Evolutionary conservation across 306 rosid genomes (phyloP).

Genomic region (Medicago arabica): DNA sequence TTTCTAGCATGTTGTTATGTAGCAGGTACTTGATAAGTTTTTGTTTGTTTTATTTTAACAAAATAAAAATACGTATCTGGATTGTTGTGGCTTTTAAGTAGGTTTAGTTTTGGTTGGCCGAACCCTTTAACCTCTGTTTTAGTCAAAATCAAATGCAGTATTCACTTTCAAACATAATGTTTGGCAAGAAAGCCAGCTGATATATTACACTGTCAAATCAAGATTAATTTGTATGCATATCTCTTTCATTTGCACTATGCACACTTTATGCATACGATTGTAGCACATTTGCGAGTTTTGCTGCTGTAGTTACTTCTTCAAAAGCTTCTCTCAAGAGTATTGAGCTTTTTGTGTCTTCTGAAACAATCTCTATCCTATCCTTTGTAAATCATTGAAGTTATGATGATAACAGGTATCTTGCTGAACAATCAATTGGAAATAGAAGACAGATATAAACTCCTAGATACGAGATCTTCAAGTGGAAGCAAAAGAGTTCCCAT

Average conservation of each 20-base stretch:
- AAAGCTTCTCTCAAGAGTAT: background rate
- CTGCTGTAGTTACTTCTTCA: slow-evolving; percentile 4
- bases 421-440: slow-evolving; percentile 46
- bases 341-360: slow-evolving; percentile 38
- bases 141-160: slow-evolving; percentile 24
- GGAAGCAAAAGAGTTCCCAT: slow-evolving; percentile 25
- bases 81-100: slow-evolving; percentile 10
- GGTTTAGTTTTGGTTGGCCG: slow-evolving; percentile 21
- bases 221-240: background rate
- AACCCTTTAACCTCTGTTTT: slow-evolving; percentile 2
- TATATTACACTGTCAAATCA: slow-evolving; percentile 20
- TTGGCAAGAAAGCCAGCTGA: slow-evolving; percentile 11
- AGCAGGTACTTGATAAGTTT: background rate
- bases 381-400: slow-evolving; percentile 26
- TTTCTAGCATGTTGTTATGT: slow-evolving; percentile 13
- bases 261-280: background rate
- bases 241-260: slow-evolving; percentile 16
- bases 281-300: background rate
- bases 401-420: slow-evolving; percentile 52
- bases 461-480: slow-evolving; percentile 5
- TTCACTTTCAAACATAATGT: background rate
- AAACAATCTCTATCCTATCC: slow-evolving; percentile 2
- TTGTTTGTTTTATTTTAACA: background rate
- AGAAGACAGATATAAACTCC: slow-evolving; percentile 35
- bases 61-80: slow-evolving; percentile 1